Evolutionary conservation across 768 basidiomycete species (phyloP).

Genomic region (Lepiota brunneoincarnata): DNA sequence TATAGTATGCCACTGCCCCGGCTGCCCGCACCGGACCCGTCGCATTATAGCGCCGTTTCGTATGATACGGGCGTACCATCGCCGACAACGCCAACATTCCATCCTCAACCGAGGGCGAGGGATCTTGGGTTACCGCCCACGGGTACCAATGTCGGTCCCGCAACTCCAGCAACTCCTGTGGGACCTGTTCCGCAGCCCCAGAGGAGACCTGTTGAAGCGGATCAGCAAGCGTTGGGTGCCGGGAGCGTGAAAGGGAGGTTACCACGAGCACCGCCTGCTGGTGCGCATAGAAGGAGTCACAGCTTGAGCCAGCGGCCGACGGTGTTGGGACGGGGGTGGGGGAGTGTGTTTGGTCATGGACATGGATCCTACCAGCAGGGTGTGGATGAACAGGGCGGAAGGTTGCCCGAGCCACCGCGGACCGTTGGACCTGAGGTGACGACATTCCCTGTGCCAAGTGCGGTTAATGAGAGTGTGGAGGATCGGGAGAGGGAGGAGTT

Average conservation of each 20-base stretch:
- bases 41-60: conserved; percentile 79
- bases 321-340: conserved; percentile 49
- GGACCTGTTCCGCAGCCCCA: conserved; percentile 9
- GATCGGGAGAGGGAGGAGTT: conserved; percentile 30
- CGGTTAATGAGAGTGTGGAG: conserved; percentile 25
- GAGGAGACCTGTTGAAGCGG: conserved; percentile 30
- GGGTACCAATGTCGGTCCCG: conserved; percentile 23
- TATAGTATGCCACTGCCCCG: conserved; percentile 83
- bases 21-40: conserved; percentile 76
- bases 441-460: conserved; percentile 47
- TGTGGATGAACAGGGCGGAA: conserved; percentile 33
- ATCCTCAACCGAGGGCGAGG: conserved; percentile 59
- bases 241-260: conserved; percentile 22
- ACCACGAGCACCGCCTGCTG: conserved; percentile 72
- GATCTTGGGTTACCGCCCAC: conserved; percentile 57
- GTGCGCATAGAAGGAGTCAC: conserved; percentile 80
- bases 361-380: conserved; percentile 23
- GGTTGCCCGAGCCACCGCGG: conserved; percentile 40
- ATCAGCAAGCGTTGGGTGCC: conserved; percentile 21
- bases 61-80: conserved; percentile 66
- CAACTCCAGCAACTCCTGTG: conserved; percentile 14
- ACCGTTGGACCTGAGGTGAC: conserved; percentile 67
- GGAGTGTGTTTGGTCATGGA: conserved; percentile 55
- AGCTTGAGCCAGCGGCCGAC: conserved; percentile 77
- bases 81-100: conserved; percentile 59